Evolutionary conservation across 352 stramenopile genomes (phyloP).

Genomic region (Globisporangium heterothallicum): DNA sequence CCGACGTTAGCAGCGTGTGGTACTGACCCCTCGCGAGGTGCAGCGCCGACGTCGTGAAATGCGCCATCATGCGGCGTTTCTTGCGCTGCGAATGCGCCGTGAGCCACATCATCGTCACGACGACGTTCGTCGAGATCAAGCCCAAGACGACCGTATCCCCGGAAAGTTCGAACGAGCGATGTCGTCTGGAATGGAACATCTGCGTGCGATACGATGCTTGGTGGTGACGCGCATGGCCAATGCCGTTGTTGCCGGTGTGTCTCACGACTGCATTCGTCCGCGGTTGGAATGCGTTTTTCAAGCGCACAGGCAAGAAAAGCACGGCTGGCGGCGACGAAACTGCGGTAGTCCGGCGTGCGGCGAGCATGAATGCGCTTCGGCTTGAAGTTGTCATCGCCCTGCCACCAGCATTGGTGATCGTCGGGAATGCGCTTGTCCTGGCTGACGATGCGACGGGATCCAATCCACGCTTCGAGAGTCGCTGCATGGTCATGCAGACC

Average conservation of each 20-base stretch:
- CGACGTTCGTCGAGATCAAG: slow-evolving; percentile 48
- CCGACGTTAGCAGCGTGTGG: slow-evolving; percentile 68
- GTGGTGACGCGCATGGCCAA: slow-evolving; percentile 6
- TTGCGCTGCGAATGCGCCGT: slow-evolving; percentile 36
- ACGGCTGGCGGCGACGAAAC: slow-evolving; percentile 2
- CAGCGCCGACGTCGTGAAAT: slow-evolving; percentile 73
- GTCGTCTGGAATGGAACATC: slow-evolving; percentile 7
- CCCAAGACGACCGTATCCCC: slow-evolving; percentile 39
- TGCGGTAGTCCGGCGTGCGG: background rate
- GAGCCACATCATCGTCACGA: slow-evolving; percentile 57
- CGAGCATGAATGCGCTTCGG: background rate
- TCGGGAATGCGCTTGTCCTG: background rate
- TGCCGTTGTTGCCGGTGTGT: background rate
- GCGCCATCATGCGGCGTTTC: slow-evolving; percentile 56
- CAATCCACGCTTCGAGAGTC: background rate
- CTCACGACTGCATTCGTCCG: slow-evolving; percentile 1
- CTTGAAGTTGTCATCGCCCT: background rate
- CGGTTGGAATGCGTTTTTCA: slow-evolving; percentile 13
- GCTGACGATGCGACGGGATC: background rate
- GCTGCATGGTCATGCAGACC: background rate
- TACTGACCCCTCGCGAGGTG: slow-evolving; percentile 56
- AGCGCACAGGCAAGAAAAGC: slow-evolving; percentile 10
- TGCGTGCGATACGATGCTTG: slow-evolving; percentile 9
- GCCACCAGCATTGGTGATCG: too few relatives aligned
- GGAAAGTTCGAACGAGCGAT: slow-evolving; percentile 11